Conservation (phyloP, 1,284 basidiomycete genomes). For the Ustilago vetiveriae region DNA sequence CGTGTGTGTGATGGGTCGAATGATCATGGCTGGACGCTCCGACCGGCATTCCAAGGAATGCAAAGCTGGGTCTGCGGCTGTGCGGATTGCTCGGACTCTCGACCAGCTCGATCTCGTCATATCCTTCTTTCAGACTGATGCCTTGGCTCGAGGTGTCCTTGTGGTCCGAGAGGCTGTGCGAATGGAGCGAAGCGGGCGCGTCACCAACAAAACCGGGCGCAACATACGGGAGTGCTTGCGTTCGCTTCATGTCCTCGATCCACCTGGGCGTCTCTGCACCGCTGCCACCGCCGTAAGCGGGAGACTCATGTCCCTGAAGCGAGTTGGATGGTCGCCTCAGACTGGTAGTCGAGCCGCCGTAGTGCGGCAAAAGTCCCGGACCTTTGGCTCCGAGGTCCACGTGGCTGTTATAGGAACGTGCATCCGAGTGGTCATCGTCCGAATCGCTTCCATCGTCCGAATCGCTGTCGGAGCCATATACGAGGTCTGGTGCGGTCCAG, state of each 20-base stretch:
- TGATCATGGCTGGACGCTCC: constrained; percentile 11
- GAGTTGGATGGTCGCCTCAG: constrained; percentile 5
- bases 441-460: constrained; percentile 19
- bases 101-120: constrained; percentile 34
- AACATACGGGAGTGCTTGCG: constrained; percentile 33
- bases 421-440: constrained; percentile 20
- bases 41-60: constrained; percentile 5
- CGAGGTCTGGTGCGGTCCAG: constrained; percentile 45
- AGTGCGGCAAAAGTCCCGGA: constrained; percentile 16
- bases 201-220: constrained; percentile 34
- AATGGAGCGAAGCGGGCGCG: constrained; percentile 9
- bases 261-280: constrained; percentile 42
- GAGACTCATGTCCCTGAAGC: constrained; percentile 13
- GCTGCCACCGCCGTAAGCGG: constrained; percentile 5
- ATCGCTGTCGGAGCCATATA: constrained; percentile 42
- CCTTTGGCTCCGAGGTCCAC: constrained; percentile 11
- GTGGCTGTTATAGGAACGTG: constrained; percentile 17
- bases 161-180: constrained; percentile 15
- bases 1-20: constrained; percentile 17
- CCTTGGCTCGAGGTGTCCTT: constrained; percentile 7
- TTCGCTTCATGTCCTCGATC: constrained; percentile 42
- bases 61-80: background rate
- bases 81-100: background rate
- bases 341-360: constrained; percentile 18
- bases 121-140: constrained; percentile 7